phyloP scores from a whole-genome alignment of 257 asterid species.

The Fraxinus americana region DNA sequence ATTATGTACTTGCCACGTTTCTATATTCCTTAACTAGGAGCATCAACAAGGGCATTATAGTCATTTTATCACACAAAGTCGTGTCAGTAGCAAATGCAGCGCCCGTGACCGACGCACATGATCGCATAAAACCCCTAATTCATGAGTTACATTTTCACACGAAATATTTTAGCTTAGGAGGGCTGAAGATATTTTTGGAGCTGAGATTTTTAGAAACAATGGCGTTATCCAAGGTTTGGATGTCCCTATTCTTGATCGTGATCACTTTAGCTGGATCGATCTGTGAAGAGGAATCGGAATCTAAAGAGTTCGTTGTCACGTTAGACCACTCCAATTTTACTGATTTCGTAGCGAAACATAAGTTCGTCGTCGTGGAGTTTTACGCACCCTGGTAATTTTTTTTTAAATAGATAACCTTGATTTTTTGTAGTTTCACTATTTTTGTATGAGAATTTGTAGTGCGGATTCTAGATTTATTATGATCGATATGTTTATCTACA shows the following conservation, averaged over 20 bases:
- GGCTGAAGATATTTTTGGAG: constrained; percentile 24
- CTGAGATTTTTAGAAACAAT: constrained; percentile 38
- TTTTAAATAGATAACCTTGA: background rate
- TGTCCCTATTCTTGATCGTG: constrained; percentile 29
- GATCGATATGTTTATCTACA: background rate
- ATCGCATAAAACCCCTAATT: background rate
- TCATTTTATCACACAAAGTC: background rate
- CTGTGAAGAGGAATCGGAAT: constrained; percentile 42
- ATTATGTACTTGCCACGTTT: no score
- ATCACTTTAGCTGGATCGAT: constrained; percentile 27
- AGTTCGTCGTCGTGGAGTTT: constrained; percentile 82
- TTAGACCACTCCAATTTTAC: constrained; percentile 77
- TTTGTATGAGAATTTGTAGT: background rate
- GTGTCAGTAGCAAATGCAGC: background rate
- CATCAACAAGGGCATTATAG: background rate
- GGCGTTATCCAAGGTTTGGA: constrained; percentile 37
- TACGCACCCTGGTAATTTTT: constrained; percentile 83
- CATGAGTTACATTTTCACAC: background rate
- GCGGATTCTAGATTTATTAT: constrained; percentile 10
- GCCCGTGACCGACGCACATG: background rate
- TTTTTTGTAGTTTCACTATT: background rate
- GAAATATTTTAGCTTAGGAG: background rate
- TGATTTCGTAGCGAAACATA: constrained; percentile 68
- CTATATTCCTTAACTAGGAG: no score
- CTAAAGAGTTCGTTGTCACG: constrained; percentile 71